These are phyloP conservation scores for Cryptococcus amylolentus DNA, from an alignment of 1,284 basidiomycete genomes.

Conservation along the genomic window DNA sequence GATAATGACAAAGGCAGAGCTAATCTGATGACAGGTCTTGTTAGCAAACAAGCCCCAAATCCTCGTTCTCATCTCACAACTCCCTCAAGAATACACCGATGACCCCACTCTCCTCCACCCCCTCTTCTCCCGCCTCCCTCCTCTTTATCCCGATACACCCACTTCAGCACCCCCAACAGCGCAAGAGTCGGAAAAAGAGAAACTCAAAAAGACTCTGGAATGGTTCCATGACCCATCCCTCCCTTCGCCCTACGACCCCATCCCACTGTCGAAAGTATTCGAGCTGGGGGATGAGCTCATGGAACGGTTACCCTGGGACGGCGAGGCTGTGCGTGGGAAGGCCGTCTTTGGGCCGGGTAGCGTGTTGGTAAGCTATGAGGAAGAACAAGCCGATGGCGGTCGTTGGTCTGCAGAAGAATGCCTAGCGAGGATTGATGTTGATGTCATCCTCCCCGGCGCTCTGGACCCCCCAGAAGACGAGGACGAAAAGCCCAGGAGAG, in stretches of 20 bases:
- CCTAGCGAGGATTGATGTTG: constrained; percentile 7
- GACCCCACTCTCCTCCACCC: constrained; percentile 63
- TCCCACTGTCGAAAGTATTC: constrained; percentile 43
- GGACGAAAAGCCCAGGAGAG: constrained; percentile 9
- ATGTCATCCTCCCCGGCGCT: constrained; percentile 16
- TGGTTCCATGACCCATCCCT: constrained; percentile 3
- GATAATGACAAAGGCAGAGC: not conserved
- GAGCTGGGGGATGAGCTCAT: constrained; percentile 37
- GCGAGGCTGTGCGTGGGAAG: constrained; percentile 29
- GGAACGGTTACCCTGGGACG: constrained; percentile 38
- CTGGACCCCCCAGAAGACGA: constrained; percentile 4
- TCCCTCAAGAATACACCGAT: constrained; percentile 34
- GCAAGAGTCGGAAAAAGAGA: not conserved
- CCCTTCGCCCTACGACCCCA: constrained; percentile 38
- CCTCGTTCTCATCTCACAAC: constrained; percentile 27
- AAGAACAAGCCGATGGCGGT: constrained; percentile 9
- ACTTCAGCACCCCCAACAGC: constrained; percentile 6
- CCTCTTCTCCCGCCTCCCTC: constrained; percentile 66
- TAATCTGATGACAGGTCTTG: constrained; percentile 35
- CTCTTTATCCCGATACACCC: constrained; percentile 54
- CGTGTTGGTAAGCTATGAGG: constrained; percentile 39
- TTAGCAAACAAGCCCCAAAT: constrained; percentile 47
- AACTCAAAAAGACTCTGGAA: constrained; percentile 7
- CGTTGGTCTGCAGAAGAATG: constrained; percentile 11
- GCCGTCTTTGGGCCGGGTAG: constrained; percentile 45